Conservation (phyloP, 805 yeast species). For the Ogataea siamensis region DNA sequence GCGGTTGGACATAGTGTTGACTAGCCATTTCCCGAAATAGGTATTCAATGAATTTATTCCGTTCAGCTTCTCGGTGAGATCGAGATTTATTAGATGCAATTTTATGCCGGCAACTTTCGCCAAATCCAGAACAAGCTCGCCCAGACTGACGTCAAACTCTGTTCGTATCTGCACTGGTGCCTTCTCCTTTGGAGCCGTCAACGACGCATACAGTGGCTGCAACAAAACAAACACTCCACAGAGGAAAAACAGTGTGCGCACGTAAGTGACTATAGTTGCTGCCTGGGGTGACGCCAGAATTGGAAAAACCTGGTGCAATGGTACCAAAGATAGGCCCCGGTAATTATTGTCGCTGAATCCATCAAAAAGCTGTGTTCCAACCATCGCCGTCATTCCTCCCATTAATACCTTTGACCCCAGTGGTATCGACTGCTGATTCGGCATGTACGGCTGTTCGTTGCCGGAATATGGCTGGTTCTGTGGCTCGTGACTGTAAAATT, state of each 20-base stretch:
- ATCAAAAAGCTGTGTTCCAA: conserved; percentile 32
- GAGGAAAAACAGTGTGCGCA: conserved; percentile 20
- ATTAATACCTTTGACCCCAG: conserved; percentile 29
- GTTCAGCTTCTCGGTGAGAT: conserved; percentile 14
- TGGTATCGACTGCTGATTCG: conserved; percentile 16
- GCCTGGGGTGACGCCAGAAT: conserved; percentile 20
- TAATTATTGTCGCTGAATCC: conserved; percentile 16
- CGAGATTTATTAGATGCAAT: conserved; percentile 12
- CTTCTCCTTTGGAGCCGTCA: conserved; percentile 2
- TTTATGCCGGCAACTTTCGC: conserved; percentile 13
- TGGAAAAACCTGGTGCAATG: conserved; percentile 27
- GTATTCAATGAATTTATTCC: conserved; percentile 16
- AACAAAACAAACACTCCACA: conserved; percentile 23
- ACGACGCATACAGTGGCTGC: conserved; percentile 10
- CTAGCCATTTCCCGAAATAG: conserved; percentile 16
- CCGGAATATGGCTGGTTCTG: background rate
- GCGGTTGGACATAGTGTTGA: conserved; percentile 14
- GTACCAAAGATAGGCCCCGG: conserved; percentile 29
- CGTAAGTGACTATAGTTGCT: conserved; percentile 10
- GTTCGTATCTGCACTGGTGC: background rate
- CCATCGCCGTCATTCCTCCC: conserved; percentile 36
- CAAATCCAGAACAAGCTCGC: conserved; percentile 9
- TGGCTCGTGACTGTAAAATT: conserved; percentile 1
- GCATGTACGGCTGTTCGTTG: background rate
- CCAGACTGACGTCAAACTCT: conserved; percentile 3